Conservation (phyloP, 2,329 filamentous ascomycete genomes). For the Ophiosphaerella herpotricha region DNA sequence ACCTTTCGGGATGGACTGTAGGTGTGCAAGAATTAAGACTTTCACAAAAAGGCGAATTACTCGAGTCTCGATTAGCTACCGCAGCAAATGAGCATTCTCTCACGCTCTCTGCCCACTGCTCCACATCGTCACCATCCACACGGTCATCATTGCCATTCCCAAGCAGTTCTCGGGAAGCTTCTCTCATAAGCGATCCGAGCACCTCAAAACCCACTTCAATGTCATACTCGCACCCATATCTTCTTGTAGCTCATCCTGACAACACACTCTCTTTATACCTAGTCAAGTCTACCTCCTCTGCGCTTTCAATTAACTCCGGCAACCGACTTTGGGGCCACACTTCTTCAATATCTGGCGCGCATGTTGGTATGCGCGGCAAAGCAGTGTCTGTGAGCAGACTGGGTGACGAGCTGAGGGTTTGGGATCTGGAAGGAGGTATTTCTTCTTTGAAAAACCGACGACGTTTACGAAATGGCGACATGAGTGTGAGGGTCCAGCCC, state of each 20-base stretch:
- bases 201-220: conserved; percentile 52
- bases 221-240: conserved; percentile 75
- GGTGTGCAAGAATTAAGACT: conserved; percentile 89
- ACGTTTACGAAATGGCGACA: conserved; percentile 50
- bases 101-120: conserved; percentile 39
- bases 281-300: conserved; percentile 71
- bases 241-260: conserved; percentile 81
- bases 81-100: conserved; percentile 56
- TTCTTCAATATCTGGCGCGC: conserved; percentile 81
- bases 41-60: conserved; percentile 52
- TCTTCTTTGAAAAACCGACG: conserved; percentile 51
- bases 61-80: conserved; percentile 56
- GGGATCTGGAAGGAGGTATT: conserved; percentile 81
- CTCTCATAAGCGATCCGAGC: conserved; percentile 21
- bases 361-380: conserved; percentile 82
- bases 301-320: conserved; percentile 71
- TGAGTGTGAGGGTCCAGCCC: conserved; percentile 60
- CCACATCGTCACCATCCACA: conserved; percentile 29
- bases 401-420: conserved; percentile 73
- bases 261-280: conserved; percentile 86
- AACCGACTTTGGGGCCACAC: conserved; percentile 89
- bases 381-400: conserved; percentile 84
- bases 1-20: conserved; percentile 80
- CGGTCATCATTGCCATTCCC: conserved; percentile 35
- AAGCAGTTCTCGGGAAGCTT: conserved; percentile 25